phyloP scores from a whole-genome alignment of 148 eudicot genomes.

The Diospyros lotus region DNA sequence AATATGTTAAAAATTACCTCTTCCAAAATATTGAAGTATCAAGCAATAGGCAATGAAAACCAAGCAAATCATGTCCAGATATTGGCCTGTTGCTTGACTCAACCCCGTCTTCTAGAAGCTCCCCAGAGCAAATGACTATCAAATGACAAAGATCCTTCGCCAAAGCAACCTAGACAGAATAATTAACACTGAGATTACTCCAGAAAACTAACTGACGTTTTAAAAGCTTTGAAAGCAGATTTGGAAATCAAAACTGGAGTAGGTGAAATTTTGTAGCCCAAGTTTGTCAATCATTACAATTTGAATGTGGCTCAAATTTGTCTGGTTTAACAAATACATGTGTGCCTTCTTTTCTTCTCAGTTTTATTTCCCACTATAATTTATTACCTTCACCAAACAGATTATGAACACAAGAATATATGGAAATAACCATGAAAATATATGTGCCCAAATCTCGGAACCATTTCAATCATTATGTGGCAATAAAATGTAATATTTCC shows the following conservation, averaged over 20 bases:
- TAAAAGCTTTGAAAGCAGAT: neutral
- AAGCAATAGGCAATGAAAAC: constrained; percentile 70
- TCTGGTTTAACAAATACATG: neutral
- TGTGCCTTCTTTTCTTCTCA: neutral
- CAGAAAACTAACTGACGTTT: neutral
- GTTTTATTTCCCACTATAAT: neutral
- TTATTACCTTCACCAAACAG: neutral
- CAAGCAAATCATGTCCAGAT: constrained; percentile 34
- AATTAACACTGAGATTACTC: neutral
- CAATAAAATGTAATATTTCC: no score
- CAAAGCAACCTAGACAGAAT: constrained; percentile 61
- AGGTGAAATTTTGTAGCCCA: neutral
- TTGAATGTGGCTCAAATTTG: neutral
- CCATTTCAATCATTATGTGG: neutral
- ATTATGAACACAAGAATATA: neutral
- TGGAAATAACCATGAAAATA: neutral
- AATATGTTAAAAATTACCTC: constrained; percentile 49
- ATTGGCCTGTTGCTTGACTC: constrained; percentile 25
- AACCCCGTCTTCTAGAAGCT: constrained; percentile 29
- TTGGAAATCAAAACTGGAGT: neutral
- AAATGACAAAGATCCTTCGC: constrained; percentile 85
- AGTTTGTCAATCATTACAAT: neutral
- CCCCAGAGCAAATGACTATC: constrained; percentile 66
- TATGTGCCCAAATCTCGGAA: constrained; percentile 3
- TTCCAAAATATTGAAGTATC: constrained; percentile 76